Conservation (phyloP, 345 rosid species). For the Corchorus capsularis region DNA sequence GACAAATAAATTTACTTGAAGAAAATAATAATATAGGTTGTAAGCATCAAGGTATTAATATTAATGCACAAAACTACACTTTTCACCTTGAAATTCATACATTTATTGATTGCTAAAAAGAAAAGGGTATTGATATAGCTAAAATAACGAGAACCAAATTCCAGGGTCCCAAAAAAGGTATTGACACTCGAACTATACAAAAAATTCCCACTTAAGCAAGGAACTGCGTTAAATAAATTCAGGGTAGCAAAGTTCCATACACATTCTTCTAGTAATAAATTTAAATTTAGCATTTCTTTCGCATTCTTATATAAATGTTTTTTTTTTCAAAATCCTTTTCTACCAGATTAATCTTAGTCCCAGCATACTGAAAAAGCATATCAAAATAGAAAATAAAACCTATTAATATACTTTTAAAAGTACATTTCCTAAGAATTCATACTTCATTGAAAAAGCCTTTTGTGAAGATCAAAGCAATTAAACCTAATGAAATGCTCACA, state of each 20-base stretch:
- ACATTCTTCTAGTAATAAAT: not conserved
- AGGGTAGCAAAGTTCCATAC: not conserved
- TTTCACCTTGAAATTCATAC: not conserved
- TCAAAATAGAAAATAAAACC: not conserved
- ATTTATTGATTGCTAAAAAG: not conserved
- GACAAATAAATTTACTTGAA: not conserved
- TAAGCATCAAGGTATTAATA: not conserved
- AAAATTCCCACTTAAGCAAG: not conserved
- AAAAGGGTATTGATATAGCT: not conserved
- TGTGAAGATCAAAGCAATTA: not conserved
- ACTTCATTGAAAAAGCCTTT: not conserved
- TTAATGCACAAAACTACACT: not conserved
- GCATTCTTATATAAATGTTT: not conserved
- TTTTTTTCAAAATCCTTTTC: not conserved
- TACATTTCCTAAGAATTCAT: not conserved
- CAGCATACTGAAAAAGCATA: not conserved
- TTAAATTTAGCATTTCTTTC: not conserved
- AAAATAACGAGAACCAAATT: not conserved
- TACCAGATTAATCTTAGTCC: not conserved
- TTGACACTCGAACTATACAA: not conserved
- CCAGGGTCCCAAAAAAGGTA: not conserved
- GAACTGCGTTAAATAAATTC: not conserved
- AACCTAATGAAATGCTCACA: not conserved
- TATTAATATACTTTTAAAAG: not conserved
- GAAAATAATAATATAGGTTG: too few relatives aligned